Percentiles rank a stretch among this genome's conserved stretches.
These are phyloP conservation scores for Kluyveromyces siamensis DNA, from an alignment of 805 yeast genomes.

Conservation along the genomic window DNA sequence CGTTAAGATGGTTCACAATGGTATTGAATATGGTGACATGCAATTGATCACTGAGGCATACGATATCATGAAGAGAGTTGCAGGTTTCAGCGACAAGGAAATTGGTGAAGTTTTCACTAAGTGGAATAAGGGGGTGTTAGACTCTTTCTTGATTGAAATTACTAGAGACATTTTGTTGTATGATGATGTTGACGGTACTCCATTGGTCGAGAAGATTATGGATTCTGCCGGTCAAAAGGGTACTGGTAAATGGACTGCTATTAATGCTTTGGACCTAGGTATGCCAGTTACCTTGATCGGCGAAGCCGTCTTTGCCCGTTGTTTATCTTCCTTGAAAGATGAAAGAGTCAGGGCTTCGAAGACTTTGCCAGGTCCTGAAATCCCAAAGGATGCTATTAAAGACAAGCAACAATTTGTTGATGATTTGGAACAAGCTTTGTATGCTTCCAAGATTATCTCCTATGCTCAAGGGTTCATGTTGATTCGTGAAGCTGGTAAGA, in stretches of 20 bases:
- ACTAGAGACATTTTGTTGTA: conserved; percentile 89
- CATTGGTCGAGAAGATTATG: conserved; percentile 91
- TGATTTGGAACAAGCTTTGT: conserved; percentile 94
- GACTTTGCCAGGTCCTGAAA: conserved; percentile 69
- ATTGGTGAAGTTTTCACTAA: conserved; percentile 83
- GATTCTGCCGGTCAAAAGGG: conserved; percentile 99
- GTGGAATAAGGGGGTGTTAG: conserved; percentile 97
- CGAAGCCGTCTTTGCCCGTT: conserved; percentile 97
- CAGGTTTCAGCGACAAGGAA: conserved; percentile 83
- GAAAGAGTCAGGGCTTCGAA: conserved; percentile 86
- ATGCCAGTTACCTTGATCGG: conserved; percentile 98
- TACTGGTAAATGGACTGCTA: conserved; percentile 99
- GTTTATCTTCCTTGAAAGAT: conserved; percentile 82
- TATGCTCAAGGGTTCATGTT: conserved; percentile 99
- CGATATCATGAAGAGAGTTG: conserved; percentile 90
- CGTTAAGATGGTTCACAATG: conserved; percentile 99
- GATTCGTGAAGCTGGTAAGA: conserved; percentile 95
- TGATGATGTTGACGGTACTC: conserved; percentile 84
- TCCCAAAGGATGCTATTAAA: conserved; percentile 52
- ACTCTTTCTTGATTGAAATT: conserved; percentile 93
- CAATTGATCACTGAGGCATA: conserved; percentile 97
- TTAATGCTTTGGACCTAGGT: conserved; percentile 94
- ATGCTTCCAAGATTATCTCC: conserved; percentile 96
- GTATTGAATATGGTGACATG: conserved; percentile 99
- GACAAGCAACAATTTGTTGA: conserved; percentile 82